Base-by-base conservation (phyloP, 176 grass and related monocot species). In the Zea luxurians region DNA sequence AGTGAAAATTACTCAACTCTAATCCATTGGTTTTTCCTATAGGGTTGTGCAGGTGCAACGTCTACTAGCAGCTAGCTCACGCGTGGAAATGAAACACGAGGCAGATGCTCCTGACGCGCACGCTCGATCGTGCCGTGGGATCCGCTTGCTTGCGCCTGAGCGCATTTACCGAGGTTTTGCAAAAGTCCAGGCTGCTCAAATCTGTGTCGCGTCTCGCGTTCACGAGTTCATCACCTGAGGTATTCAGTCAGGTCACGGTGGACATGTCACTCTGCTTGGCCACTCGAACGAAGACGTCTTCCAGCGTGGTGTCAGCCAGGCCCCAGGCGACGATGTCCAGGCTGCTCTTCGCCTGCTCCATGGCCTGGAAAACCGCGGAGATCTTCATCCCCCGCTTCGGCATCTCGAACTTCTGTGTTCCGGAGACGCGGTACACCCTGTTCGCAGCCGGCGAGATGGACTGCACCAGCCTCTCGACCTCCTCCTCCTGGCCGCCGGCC, bases 381-480 rank as follows among this genome's bases (percentile, higher is more conserved):
- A 87, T 87, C 43, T 54, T 77, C 50, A 77, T 13, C 11, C 83
- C 84, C 59, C 73, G 57, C 84, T 81, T 87, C 3, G 84, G 77
- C 60, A 90, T 47, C 80, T 87, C 84, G n/a, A 87, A 87, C 71
- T 81, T 90, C 52, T 91, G 88, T 17, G 84, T 90, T 17, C 88
- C 88, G 0, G 88, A 83, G 36, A 90, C 68, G 60, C 15, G 20
- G 80, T 86, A 90, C 59, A 71, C 59, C 47, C 8, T 59, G 13
- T 46, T 87, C 27, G 21, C 67, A 17, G 52, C 70, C 0, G 84
- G 81, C 16, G 60, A 84, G 15, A 87, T 83, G 68, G 60, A 79
- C 44, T 8, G 59, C 10, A 81, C 81, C 38, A 84, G 47, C 3
- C 21, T 71, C 27, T 66, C 62, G 7, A 87, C 66, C 81, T 61